Base-by-base conservation (phyloP, 2,329 filamentous ascomycete species). In the Emydomyces testavorans region DNA sequence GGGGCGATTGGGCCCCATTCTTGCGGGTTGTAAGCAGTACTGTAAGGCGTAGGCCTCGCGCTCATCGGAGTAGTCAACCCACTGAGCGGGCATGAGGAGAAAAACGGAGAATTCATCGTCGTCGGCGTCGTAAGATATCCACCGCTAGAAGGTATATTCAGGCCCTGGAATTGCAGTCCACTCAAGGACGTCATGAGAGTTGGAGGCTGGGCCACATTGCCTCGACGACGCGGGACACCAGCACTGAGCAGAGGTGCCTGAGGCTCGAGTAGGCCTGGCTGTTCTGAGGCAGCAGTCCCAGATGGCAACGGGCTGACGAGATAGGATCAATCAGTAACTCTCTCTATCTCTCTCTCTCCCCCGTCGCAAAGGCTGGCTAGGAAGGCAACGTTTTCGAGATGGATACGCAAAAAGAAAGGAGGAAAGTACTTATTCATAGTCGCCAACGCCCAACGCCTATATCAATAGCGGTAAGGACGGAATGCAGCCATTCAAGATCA, bases 21-120 rank as follows among this genome's bases (percentile, higher is more conserved):
- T 51, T 69, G 68, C 29, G 71, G 71, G 53, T 73, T 71, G 52
- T 73, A 73, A 6, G 67, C 64, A 20, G 66, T 62, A 56, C 59
- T 70, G 52, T 70, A 71, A 24, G 58, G 57, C 23, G 60, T 49
- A 6, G 66, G 61, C 52, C 70, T 65, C 38, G 63, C 61, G n/a
- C 65, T 59, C 67, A 71, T 68, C 21, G 69, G 65, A 46, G 63
- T 58, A 8, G 63, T 60, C 48, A 48, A 3, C 28, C 51, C 51
- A 34, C 48, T 50, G 23, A 52, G 40, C 24, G 60, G 57, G 23
- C 61, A 61, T 6, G 57, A 59, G 3, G 68, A 65, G 29, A 66
- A 57, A 36, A 60, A 64, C 10, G 66, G 60, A 39, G 68, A 66
- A 44, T 56, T 41, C 50, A 49, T 58, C 50, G 48, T 52, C 45